A percentile compares a stretch with the other conserved stretches of the same genome.
Evolutionary conservation across 129 eudicot species (phyloP).

Genomic region (Glebionis coronaria): DNA sequence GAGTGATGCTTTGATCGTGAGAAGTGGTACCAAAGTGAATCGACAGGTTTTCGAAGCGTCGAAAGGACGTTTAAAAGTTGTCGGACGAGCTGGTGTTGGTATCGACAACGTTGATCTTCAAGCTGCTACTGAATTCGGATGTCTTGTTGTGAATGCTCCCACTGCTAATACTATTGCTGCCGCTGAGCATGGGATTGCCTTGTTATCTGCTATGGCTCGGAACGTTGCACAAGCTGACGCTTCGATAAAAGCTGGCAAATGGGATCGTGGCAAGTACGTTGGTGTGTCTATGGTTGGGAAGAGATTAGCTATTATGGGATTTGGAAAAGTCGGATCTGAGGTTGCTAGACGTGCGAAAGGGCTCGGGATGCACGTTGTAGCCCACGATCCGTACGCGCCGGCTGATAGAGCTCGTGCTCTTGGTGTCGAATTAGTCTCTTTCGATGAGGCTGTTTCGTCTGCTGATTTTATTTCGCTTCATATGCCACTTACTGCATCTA

Average conservation of each 20-base stretch:
- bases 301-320: conserved; percentile 78
- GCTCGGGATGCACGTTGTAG: conserved; percentile 84
- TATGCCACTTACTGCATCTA: conserved; percentile 79
- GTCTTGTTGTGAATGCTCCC: conserved; percentile 82
- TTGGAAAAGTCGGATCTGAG: conserved; percentile 82
- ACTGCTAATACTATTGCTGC: conserved; percentile 83
- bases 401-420: conserved; percentile 85
- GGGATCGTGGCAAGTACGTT: conserved; percentile 74
- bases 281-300: conserved; percentile 86
- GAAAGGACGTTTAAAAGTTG: conserved; percentile 66
- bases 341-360: no score
- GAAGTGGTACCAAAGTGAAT: conserved; percentile 76
- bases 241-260: conserved; percentile 74
- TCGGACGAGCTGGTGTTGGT: conserved; percentile 80
- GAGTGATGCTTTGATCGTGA: conserved; percentile 62
- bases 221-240: conserved; percentile 78
- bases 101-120: conserved; percentile 80
- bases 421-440: conserved; percentile 72
- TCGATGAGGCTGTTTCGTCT: conserved; percentile 63
- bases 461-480: conserved; percentile 85
- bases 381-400: conserved; percentile 86
- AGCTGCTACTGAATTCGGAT: conserved; percentile 76
- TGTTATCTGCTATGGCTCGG: conserved; percentile 64
- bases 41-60: conserved; percentile 68
- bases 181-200: conserved; percentile 76